Conservation (phyloP, 2,329 filamentous ascomycete genomes). For the Dactylellina sp. region DNA sequence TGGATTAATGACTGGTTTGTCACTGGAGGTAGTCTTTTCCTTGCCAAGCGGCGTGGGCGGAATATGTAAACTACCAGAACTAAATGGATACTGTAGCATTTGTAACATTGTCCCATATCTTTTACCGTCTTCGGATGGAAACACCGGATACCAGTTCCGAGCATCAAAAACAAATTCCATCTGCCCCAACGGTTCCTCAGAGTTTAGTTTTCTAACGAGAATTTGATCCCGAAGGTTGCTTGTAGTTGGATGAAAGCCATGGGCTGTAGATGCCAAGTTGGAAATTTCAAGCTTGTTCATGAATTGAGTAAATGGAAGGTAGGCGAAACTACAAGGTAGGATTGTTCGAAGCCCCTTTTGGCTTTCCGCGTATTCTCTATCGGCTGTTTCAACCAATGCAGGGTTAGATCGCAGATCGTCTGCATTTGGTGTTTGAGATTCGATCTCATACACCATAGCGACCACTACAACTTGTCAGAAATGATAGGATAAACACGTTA, state of each 20-base stretch:
- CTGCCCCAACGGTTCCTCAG: slow-evolving; percentile 64
- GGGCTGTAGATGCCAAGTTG: slow-evolving; percentile 4
- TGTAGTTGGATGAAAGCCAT: slow-evolving; percentile 57
- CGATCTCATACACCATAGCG: slow-evolving; percentile 66
- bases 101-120: slow-evolving; percentile 68
- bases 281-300: slow-evolving; percentile 16
- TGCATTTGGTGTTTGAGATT: slow-evolving; percentile 64
- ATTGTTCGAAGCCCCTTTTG: slow-evolving; percentile 64
- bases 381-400: slow-evolving; percentile 60
- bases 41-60: slow-evolving; percentile 50
- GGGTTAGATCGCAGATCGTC: slow-evolving; percentile 64
- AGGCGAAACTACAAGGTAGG: slow-evolving; percentile 65
- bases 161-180: slow-evolving; percentile 68
- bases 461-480: slow-evolving; percentile 62
- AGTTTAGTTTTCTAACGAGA: slow-evolving; percentile 62
- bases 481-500: no score
- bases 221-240: slow-evolving; percentile 58
- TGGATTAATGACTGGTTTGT: slow-evolving; percentile 65
- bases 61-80: slow-evolving; percentile 67
- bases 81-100: slow-evolving; percentile 69
- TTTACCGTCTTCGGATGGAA: slow-evolving; percentile 62
- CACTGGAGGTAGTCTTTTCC: slow-evolving; percentile 57
- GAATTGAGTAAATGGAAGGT: slow-evolving; percentile 63
- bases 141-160: slow-evolving; percentile 67
- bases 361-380: slow-evolving; percentile 61